Percentiles rank a stretch among this genome's conserved stretches.
These are phyloP conservation scores for Mycena floridula DNA, from an alignment of 768 basidiomycete genomes.

Conservation along the genomic window DNA sequence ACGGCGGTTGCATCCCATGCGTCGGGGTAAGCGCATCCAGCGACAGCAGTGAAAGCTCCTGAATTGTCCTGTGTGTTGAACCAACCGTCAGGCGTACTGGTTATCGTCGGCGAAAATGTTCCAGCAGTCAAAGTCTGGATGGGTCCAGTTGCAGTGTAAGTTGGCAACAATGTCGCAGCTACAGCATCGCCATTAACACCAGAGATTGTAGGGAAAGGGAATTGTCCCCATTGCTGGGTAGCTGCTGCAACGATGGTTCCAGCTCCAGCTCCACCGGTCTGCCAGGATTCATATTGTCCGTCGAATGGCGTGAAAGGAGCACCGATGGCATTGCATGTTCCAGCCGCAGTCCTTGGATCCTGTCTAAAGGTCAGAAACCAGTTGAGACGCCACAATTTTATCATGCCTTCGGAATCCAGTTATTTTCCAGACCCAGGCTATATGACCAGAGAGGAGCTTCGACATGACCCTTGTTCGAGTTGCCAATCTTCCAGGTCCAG, in stretches of 20 bases:
- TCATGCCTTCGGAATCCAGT: constrained; percentile 85
- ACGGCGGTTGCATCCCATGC: constrained; percentile 37
- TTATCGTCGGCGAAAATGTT: constrained; percentile 43
- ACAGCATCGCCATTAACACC: constrained; percentile 25
- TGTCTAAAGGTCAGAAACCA: no score
- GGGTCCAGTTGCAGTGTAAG: constrained; percentile 52
- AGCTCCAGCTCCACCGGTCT: constrained; percentile 54
- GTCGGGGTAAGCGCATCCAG: constrained; percentile 45
- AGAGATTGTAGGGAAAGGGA: constrained; percentile 50
- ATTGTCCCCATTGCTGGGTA: constrained; percentile 34
- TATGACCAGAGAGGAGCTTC: constrained; percentile 83
- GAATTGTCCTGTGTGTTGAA: constrained; percentile 40
- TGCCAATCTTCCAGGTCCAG: constrained; percentile 95
- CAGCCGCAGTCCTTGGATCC: constrained; percentile 52
- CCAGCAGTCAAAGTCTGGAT: constrained; percentile 48
- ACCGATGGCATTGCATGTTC: constrained; percentile 47
- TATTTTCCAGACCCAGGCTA: constrained; percentile 74
- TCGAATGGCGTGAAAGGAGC: constrained; percentile 24
- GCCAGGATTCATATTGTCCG: constrained; percentile 42
- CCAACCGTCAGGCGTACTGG: constrained; percentile 45
- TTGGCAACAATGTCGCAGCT: constrained; percentile 43
- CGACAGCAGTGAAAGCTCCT: constrained; percentile 32
- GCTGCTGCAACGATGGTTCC: constrained; percentile 40
- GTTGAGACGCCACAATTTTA: no score
- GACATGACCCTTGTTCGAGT: constrained; percentile 63